These are phyloP conservation scores for Eucalyptus paniculata DNA, from an alignment of 345 rosid species.

Conservation along the genomic window DNA sequence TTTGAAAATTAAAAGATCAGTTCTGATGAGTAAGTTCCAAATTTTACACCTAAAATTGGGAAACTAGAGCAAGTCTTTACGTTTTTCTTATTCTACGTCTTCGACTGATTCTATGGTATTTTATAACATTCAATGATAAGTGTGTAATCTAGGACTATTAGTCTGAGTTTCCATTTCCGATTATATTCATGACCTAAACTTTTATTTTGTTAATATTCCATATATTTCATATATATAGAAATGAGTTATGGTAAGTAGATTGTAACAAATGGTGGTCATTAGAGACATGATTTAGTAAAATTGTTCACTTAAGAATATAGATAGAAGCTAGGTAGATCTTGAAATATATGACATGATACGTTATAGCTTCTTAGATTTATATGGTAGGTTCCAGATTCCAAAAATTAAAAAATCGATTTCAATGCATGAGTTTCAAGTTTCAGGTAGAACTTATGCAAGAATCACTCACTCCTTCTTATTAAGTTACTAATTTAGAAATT, in stretches of 20 bases:
- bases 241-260: not conserved
- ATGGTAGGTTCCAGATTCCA: not conserved
- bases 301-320: too few relatives aligned
- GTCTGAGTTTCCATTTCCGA: not conserved
- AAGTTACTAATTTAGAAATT: not conserved
- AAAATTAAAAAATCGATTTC: too few relatives aligned
- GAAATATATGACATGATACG: too few relatives aligned
- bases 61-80: too few relatives aligned
- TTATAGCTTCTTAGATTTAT: not conserved
- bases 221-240: too few relatives aligned
- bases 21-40: too few relatives aligned
- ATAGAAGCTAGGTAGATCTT: not conserved
- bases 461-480: not conserved
- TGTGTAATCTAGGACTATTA: not conserved
- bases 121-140: too few relatives aligned
- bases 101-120: too few relatives aligned
- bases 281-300: too few relatives aligned
- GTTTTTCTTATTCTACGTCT: too few relatives aligned
- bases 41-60: not conserved
- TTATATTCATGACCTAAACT: not conserved
- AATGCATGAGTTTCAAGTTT: not conserved
- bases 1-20: accelerated
- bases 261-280: not conserved
- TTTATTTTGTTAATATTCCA: not conserved
- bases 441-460: too few relatives aligned